These are phyloP conservation scores for Jackrogersella minutella DNA, from an alignment of 495 filamentous ascomycete genomes.

Conservation along the genomic window DNA sequence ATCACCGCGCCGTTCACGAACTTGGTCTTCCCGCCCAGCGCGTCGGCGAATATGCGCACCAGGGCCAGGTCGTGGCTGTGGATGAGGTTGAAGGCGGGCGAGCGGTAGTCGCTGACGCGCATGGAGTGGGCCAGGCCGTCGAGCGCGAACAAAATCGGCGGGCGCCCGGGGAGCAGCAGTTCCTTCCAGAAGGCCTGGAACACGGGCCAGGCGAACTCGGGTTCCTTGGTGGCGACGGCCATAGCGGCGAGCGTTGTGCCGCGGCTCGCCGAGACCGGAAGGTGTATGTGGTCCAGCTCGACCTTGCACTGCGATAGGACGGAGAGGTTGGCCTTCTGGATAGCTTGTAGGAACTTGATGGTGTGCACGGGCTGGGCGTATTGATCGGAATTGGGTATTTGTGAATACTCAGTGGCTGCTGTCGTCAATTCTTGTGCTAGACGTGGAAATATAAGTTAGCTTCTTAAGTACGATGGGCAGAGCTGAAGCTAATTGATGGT, in stretches of 20 bases:
- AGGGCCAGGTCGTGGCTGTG: slow-evolving; percentile 88
- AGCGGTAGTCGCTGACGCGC: slow-evolving; percentile 74
- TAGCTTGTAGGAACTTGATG: slow-evolving; percentile 72
- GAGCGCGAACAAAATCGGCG: slow-evolving; percentile 78
- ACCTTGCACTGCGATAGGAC: slow-evolving; percentile 67
- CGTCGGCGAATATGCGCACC: slow-evolving; percentile 75
- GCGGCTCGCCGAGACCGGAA: slow-evolving; percentile 61
- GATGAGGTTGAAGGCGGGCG: slow-evolving; percentile 70
- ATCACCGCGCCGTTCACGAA: slow-evolving; percentile 83
- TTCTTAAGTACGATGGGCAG: not conserved
- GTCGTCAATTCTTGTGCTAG: slow-evolving; percentile 82
- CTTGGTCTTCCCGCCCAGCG: slow-evolving; percentile 64
- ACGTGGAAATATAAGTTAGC: slow-evolving; percentile 19
- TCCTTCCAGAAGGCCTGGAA: slow-evolving; percentile 86
- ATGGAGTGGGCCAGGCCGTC: slow-evolving; percentile 86
- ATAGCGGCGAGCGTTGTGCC: slow-evolving; percentile 73
- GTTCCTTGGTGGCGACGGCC: slow-evolving; percentile 74
- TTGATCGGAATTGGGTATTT: slow-evolving; percentile 64
- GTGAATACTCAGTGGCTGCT: slow-evolving; percentile 79
- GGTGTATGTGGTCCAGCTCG: slow-evolving; percentile 66
- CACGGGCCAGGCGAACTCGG: slow-evolving; percentile 77
- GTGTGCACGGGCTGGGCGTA: slow-evolving; percentile 83
- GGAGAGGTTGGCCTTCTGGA: slow-evolving; percentile 73
- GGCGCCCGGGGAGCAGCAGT: slow-evolving; percentile 69
- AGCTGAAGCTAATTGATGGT: not conserved